These are phyloP conservation scores for Beauveria australis DNA, from an alignment of 2,329 filamentous ascomycete genomes.

Conservation along the genomic window DNA sequence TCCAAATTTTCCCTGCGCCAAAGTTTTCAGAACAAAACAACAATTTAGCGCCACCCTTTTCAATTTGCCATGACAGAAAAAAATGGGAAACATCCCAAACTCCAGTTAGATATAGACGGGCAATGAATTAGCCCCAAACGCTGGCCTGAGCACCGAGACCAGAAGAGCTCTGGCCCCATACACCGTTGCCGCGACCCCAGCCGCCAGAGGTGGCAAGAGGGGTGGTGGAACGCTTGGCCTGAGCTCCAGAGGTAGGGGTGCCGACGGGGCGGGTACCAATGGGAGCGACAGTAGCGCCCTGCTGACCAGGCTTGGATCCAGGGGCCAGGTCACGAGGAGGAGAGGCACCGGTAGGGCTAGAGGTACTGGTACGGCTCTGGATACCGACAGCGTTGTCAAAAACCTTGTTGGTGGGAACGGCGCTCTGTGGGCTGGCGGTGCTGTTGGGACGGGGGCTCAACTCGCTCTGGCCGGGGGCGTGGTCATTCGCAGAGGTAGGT, in stretches of 20 bases:
- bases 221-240: conserved; percentile 74
- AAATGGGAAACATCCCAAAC: conserved; percentile 14
- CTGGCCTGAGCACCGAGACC: conserved; percentile 81
- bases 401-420: conserved; percentile 47
- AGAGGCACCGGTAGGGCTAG: conserved; percentile 71
- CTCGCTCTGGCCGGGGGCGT: conserved; percentile 40
- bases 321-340: conserved; percentile 59
- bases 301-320: conserved; percentile 43
- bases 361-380: conserved; percentile 72
- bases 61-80: conserved; percentile 1
- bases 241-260: conserved; percentile 39
- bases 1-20: conserved; percentile 1
- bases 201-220: conserved; percentile 81
- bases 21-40: not conserved
- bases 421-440: conserved; percentile 74
- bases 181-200: conserved; percentile 73
- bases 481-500: conserved; percentile 33
- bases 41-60: not conserved
- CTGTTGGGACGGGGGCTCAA: conserved; percentile 66
- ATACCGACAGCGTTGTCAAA: conserved; percentile 49
- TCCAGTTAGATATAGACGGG: not conserved
- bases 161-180: conserved; percentile 78
- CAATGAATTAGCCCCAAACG: conserved; percentile 68
- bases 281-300: conserved; percentile 66
- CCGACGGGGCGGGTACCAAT: conserved; percentile 82